These are phyloP conservation scores for Fistulifera solaris DNA, from an alignment of 108 stramenopile species.

Conservation along the genomic window DNA sequence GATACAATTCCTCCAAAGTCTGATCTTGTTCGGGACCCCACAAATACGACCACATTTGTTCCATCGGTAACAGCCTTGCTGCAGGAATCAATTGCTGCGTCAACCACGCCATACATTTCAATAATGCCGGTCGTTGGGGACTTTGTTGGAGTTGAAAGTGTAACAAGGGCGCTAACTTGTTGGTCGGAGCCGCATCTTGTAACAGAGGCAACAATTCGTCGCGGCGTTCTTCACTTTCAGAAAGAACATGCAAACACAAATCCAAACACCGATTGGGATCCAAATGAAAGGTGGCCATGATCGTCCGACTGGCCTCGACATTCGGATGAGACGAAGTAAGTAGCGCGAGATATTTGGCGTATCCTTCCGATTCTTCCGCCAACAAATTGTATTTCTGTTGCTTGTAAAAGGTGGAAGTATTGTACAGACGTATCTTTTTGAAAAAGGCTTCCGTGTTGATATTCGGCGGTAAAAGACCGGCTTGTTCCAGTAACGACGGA, in stretches of 20 bases:
- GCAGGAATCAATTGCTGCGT: neutral
- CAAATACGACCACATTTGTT: constrained; percentile 1
- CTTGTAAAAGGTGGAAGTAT: constrained; percentile 80
- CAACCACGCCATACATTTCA: constrained; percentile 34
- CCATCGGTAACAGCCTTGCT: neutral
- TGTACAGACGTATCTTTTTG: constrained; percentile 62
- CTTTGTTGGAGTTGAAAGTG: constrained; percentile 6
- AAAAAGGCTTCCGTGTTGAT: constrained; percentile 13
- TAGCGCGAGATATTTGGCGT: constrained; percentile 59
- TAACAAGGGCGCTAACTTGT: constrained; percentile 1
- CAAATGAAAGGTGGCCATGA: constrained; percentile 90
- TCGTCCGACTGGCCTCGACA: constrained; percentile 1
- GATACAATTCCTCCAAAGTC: too few relatives aligned
- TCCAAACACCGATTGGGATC: constrained; percentile 94
- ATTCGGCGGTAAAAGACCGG: neutral
- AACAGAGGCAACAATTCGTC: neutral
- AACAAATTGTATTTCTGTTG: constrained; percentile 91
- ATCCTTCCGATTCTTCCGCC: constrained; percentile 93
- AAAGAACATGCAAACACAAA: constrained; percentile 64
- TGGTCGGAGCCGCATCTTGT: neutral
- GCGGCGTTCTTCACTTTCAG: neutral
- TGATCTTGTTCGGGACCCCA: too few relatives aligned
- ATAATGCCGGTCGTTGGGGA: constrained; percentile 7
- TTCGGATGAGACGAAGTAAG: constrained; percentile 3
- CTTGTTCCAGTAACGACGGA: constrained; percentile 1